These are phyloP conservation scores for Amoeboaphelidium protococcarum DNA, from an alignment of 371 early-diverging fungal genomes.

Conservation along the genomic window DNA sequence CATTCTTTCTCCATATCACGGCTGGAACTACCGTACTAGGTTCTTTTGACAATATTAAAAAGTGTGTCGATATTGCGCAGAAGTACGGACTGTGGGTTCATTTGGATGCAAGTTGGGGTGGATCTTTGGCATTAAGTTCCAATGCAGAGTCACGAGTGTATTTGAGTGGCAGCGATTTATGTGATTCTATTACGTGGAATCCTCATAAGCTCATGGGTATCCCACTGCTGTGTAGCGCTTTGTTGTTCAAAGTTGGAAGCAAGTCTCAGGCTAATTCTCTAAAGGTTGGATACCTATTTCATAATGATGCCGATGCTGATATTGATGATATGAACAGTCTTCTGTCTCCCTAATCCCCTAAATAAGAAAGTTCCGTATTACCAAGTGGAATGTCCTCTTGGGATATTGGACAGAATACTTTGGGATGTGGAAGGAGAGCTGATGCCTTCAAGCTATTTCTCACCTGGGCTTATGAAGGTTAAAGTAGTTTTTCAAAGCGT, in stretches of 20 bases:
- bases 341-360: background rate
- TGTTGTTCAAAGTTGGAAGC: conserved; percentile 26
- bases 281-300: conserved; percentile 46
- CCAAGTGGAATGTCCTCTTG: conserved; percentile 8
- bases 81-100: conserved; percentile 50
- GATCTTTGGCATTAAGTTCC: conserved; percentile 30
- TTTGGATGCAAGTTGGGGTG: conserved; percentile 64
- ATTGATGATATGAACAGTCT: conserved; percentile 7
- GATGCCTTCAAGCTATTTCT: conserved; percentile 59
- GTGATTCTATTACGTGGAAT: conserved; percentile 45
- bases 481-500: conserved; percentile 16
- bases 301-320: conserved; percentile 11
- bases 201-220: conserved; percentile 68
- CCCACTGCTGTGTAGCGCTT: conserved; percentile 51
- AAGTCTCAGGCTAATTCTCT: conserved; percentile 29
- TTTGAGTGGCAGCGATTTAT: conserved; percentile 5
- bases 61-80: conserved; percentile 25
- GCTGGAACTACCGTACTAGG: conserved; percentile 69
- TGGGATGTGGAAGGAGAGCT: conserved; percentile 60
- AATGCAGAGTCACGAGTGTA: background rate
- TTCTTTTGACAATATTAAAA: conserved; percentile 43
- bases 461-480: conserved; percentile 51
- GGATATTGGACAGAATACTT: conserved; percentile 50
- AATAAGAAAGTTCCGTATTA: too few species aligned
- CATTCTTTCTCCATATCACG: conserved; percentile 60